Conservation (phyloP, 2,329 filamentous ascomycete genomes). For the Helminthosporium solani region DNA sequence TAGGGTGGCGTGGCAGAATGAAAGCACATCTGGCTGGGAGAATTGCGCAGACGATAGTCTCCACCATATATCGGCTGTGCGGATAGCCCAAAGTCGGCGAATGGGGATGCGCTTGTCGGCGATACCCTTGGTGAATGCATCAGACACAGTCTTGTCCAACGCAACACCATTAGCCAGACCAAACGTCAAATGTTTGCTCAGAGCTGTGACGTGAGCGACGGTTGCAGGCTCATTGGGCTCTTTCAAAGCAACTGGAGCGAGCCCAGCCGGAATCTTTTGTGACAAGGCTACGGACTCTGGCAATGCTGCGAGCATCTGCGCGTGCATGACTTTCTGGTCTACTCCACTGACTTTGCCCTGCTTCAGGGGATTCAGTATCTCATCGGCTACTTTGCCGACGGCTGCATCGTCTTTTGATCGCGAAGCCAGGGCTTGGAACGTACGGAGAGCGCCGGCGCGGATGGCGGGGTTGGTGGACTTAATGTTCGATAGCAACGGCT, state of each 20-base stretch:
- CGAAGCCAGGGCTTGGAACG: slow-evolving; percentile 69
- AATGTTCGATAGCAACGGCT: slow-evolving; percentile 83
- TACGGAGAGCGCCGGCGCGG: slow-evolving; percentile 70
- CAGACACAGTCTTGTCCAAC: slow-evolving; percentile 65
- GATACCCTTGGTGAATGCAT: slow-evolving; percentile 77
- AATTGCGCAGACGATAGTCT: slow-evolving; percentile 52
- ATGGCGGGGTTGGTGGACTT: slow-evolving; percentile 85
- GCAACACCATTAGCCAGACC: slow-evolving; percentile 62
- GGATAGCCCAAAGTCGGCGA: slow-evolving; percentile 77
- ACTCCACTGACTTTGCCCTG: slow-evolving; percentile 78
- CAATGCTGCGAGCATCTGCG: slow-evolving; percentile 69
- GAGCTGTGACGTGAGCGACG: slow-evolving; percentile 69
- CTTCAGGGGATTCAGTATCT: slow-evolving; percentile 78
- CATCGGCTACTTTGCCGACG: slow-evolving; percentile 70
- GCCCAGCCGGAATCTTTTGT: slow-evolving; percentile 63
- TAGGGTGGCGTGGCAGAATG: slow-evolving; percentile 53
- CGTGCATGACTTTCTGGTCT: slow-evolving; percentile 81
- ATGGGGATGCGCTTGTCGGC: slow-evolving; percentile 79
- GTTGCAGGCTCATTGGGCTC: slow-evolving; percentile 87
- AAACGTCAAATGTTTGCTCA: slow-evolving; percentile 65
- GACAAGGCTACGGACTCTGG: slow-evolving; percentile 60
- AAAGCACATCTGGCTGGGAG: slow-evolving; percentile 48
- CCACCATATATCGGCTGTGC: slow-evolving; percentile 70
- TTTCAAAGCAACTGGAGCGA: slow-evolving; percentile 71
- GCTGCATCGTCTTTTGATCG: slow-evolving; percentile 60